A percentile compares a stretch with the other conserved stretches of the same genome.
Conservation (phyloP, 192 early-diverging fungal species). For the Coemansia sp. region DNA sequence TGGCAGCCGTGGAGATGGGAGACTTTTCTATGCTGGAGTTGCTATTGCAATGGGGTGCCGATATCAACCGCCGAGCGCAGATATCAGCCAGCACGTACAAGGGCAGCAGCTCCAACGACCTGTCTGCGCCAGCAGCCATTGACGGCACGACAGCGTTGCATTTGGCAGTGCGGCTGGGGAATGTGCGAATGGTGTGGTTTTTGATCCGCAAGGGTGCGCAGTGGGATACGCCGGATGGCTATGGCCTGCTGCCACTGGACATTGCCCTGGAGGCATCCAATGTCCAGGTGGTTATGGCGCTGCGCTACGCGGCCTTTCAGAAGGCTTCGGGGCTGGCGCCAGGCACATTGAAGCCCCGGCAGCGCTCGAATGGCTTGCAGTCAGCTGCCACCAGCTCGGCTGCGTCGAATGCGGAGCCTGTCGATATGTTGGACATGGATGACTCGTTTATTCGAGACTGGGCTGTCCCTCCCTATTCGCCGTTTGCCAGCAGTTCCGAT, state of each 20-base stretch:
- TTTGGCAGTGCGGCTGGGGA: slow-evolving; percentile 70
- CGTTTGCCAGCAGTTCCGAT: slow-evolving; percentile 3
- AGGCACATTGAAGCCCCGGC: slow-evolving; percentile 15
- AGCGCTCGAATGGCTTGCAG: neutral
- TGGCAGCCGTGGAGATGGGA: slow-evolving; percentile 65
- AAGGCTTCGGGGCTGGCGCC: slow-evolving; percentile 44
- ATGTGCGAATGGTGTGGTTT: slow-evolving; percentile 62
- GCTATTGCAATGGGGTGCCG: slow-evolving; percentile 73
- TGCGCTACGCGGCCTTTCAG: slow-evolving; percentile 53
- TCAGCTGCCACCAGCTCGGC: neutral
- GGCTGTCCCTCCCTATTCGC: slow-evolving; percentile 46
- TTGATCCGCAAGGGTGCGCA: slow-evolving; percentile 73
- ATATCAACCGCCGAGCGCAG: slow-evolving; percentile 62
- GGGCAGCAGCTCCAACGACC: neutral
- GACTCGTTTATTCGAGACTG: slow-evolving; percentile 51
- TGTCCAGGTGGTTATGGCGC: slow-evolving; percentile 53
- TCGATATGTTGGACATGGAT: slow-evolving; percentile 46
- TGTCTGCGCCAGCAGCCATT: neutral
- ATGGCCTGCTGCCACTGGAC: slow-evolving; percentile 54
- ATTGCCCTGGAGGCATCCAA: slow-evolving; percentile 53
- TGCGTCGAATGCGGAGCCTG: slow-evolving; percentile 19
- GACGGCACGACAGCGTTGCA: slow-evolving; percentile 69
- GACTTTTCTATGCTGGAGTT: slow-evolving; percentile 77
- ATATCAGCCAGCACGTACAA: slow-evolving; percentile 42
- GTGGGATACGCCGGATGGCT: slow-evolving; percentile 67